These are phyloP conservation scores for Cladosporium phlei DNA, from an alignment of 2,329 filamentous ascomycete genomes.

Conservation along the genomic window DNA sequence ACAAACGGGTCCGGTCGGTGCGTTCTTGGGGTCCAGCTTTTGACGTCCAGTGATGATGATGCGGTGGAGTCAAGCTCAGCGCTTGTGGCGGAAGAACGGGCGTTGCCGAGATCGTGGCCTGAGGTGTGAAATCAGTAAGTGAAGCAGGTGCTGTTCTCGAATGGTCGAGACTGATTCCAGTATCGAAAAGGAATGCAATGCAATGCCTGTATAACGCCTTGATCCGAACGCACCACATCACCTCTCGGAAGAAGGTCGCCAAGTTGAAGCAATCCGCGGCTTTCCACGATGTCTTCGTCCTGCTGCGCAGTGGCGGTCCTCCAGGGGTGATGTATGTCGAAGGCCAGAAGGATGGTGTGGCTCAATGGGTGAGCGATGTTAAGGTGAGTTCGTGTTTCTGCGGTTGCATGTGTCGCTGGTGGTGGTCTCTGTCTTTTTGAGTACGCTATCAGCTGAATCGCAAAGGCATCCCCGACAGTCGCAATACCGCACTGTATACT, in stretches of 20 bases:
- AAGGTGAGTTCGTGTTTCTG: constrained; percentile 46
- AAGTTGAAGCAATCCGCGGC: constrained; percentile 61
- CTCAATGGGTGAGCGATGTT: constrained; percentile 61
- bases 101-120: no score
- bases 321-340: constrained; percentile 79
- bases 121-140: no score
- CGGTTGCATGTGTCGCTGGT: no score
- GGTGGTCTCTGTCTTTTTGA: no score
- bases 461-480: no score
- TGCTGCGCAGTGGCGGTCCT: constrained; percentile 62
- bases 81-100: no score
- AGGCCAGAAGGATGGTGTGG: constrained; percentile 52
- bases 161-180: not conserved
- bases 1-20: no score
- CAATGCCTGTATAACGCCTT: constrained; percentile 48
- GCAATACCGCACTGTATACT: not conserved
- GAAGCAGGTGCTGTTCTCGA: no score
- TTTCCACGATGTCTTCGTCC: constrained; percentile 56
- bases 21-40: no score
- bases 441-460: not conserved
- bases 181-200: constrained; percentile 9
- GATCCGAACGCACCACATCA: constrained; percentile 77
- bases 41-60: constrained; percentile 3
- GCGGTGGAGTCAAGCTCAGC: constrained; percentile 8
- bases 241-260: constrained; percentile 68